A percentile compares a stretch with the other conserved stretches of the same genome.
phyloP scores from a whole-genome alignment of 2,329 filamentous ascomycete species.

The Penicillium verrucosum region DNA sequence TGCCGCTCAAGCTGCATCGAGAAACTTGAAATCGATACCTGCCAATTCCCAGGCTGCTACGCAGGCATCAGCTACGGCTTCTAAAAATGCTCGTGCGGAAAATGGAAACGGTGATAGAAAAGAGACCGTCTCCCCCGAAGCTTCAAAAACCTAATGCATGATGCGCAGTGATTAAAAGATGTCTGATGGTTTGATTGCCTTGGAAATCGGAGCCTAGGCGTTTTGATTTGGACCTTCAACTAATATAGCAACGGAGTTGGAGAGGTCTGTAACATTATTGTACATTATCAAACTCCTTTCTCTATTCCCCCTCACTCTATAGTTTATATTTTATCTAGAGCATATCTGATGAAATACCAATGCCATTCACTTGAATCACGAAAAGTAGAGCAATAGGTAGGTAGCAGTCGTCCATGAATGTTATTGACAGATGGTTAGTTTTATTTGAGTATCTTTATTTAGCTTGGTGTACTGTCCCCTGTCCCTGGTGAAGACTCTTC shows the following conservation, averaged over 20 bases:
- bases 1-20: slow-evolving; percentile 20
- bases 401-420: neutral
- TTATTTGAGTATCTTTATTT: neutral
- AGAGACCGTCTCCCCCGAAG: neutral
- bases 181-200: neutral
- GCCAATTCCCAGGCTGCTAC: slow-evolving; percentile 8
- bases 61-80: slow-evolving; percentile 5
- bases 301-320: slow-evolving; percentile 8
- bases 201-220: neutral
- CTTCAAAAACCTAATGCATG: neutral
- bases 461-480: slow-evolving; percentile 38
- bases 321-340: neutral
- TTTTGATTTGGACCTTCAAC: slow-evolving; percentile 4
- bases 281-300: slow-evolving; percentile 8
- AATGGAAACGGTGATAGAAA: slow-evolving; percentile 3
- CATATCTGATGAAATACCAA: neutral
- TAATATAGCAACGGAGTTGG: slow-evolving; percentile 1
- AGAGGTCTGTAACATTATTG: slow-evolving; percentile 7
- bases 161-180: neutral
- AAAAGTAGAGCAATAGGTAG: neutral
- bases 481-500: slow-evolving; percentile 46
- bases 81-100: neutral
- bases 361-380: neutral
- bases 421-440: neutral
- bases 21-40: slow-evolving; percentile 4